Evolutionary conservation across 2,329 filamentous ascomycete genomes (phyloP).

Genomic region (Hymenoscyphus fraxineus): DNA sequence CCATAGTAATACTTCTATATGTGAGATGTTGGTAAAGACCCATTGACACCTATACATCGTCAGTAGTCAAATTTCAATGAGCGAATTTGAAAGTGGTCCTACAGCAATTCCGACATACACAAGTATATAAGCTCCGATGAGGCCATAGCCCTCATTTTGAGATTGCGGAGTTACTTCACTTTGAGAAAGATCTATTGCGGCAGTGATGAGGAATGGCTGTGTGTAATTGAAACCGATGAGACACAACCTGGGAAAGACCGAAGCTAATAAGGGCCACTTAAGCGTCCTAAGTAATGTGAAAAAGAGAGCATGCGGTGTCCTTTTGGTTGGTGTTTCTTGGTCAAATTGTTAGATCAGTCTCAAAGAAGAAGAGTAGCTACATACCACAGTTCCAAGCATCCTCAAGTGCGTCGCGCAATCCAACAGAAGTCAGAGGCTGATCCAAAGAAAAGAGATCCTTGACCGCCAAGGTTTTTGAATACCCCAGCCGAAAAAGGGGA

Average conservation of each 20-base stretch:
- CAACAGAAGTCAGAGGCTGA: neutral
- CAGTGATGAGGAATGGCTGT: conserved; percentile 26
- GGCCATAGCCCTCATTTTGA: conserved; percentile 22
- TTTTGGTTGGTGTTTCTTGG: neutral
- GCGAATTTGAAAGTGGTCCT: conserved; percentile 9
- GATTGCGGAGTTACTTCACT: conserved; percentile 5
- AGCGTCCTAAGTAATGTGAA: conserved; percentile 17
- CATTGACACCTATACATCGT: neutral
- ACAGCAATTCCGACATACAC: conserved; percentile 26
- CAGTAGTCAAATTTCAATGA: conserved; percentile 22
- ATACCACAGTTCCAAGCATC: neutral
- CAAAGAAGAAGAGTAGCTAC: neutral
- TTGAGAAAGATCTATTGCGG: conserved; percentile 16
- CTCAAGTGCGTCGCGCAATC: neutral
- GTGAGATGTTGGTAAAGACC: conserved; percentile 12
- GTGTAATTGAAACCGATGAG: conserved; percentile 26
- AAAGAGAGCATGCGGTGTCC: conserved; percentile 17
- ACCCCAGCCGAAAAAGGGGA: conserved; percentile 34
- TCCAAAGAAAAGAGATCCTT: conserved; percentile 31
- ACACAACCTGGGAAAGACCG: conserved; percentile 24
- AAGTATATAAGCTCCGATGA: conserved; percentile 23
- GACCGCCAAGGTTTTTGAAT: conserved; percentile 30
- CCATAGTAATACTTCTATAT: conserved; percentile 9
- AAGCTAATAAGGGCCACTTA: conserved; percentile 17
- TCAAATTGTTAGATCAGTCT: neutral